Conservation (phyloP, 495 filamentous ascomycete species). For the Penicillium canariense region DNA sequence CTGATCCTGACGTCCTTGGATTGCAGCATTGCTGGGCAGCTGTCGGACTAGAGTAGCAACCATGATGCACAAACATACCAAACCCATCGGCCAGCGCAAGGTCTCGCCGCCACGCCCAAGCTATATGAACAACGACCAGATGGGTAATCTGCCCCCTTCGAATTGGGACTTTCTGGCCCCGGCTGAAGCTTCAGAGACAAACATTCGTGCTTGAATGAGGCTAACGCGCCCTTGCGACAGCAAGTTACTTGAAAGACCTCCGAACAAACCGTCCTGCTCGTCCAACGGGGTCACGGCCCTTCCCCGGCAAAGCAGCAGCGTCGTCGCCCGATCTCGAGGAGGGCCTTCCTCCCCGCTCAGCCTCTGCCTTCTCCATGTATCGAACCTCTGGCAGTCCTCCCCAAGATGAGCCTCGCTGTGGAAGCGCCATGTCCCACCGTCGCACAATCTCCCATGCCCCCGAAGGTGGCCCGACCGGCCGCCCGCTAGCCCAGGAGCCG, state of each 20-base stretch:
- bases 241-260: constrained; percentile 75
- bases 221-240: constrained; percentile 33
- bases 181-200: background rate
- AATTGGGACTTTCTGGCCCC: background rate
- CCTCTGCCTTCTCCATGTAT: constrained; percentile 47
- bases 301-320: constrained; percentile 46
- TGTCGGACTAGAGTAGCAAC: background rate
- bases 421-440: constrained; percentile 52
- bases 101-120: constrained; percentile 69
- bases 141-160: constrained; percentile 58
- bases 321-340: constrained; percentile 39
- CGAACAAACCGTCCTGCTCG: constrained; percentile 74
- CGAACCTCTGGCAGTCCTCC: constrained; percentile 14
- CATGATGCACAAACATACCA: constrained; percentile 44
- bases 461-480: constrained; percentile 32
- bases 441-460: constrained; percentile 39
- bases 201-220: background rate
- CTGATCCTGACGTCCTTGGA: constrained; percentile 12
- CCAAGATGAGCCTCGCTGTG: constrained; percentile 40
- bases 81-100: constrained; percentile 48
- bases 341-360: constrained; percentile 41
- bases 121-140: constrained; percentile 85
- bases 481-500: constrained; percentile 47
- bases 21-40: constrained; percentile 5
- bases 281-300: constrained; percentile 77